These are phyloP conservation scores for Aspergillus indologenus DNA, from an alignment of 495 filamentous ascomycete species.

Conservation along the genomic window DNA sequence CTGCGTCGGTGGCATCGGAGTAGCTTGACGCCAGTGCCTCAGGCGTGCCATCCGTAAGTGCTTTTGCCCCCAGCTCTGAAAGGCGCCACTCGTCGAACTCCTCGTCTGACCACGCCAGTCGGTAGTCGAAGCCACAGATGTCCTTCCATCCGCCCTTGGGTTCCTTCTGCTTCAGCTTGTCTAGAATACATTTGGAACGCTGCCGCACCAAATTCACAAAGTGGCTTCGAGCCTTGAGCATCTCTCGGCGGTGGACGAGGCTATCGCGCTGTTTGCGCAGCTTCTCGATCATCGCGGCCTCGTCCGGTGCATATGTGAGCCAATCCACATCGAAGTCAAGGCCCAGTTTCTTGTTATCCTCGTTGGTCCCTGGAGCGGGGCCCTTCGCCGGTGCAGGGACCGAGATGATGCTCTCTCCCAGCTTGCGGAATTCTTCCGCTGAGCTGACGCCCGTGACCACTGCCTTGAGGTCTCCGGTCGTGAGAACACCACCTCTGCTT, in stretches of 20 bases:
- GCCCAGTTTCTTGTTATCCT: constrained; percentile 72
- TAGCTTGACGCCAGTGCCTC: constrained; percentile 36
- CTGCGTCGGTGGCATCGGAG: constrained; percentile 29
- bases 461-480: constrained; percentile 54
- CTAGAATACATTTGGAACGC: constrained; percentile 43
- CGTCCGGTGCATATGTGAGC: constrained; percentile 40
- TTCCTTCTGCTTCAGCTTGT: constrained; percentile 46
- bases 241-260: constrained; percentile 38
- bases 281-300: constrained; percentile 40
- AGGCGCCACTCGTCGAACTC: constrained; percentile 58
- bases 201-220: constrained; percentile 45
- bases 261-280: constrained; percentile 39
- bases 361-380: constrained; percentile 26
- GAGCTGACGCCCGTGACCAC: constrained; percentile 46
- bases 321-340: constrained; percentile 31
- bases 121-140: constrained; percentile 63
- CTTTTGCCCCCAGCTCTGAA: constrained; percentile 37
- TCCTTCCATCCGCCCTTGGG: constrained; percentile 57
- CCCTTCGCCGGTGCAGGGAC: constrained; percentile 32
- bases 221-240: constrained; percentile 43
- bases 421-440: constrained; percentile 51
- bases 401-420: constrained; percentile 53
- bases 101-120: constrained; percentile 58
- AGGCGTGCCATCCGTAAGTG: constrained; percentile 41
- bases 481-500: constrained; percentile 57